Evolutionary conservation across 208 protist species (phyloP), one percentile per base, ranked within the genome.

Genomic region (Acanthamoeba lenticulata): DNA sequence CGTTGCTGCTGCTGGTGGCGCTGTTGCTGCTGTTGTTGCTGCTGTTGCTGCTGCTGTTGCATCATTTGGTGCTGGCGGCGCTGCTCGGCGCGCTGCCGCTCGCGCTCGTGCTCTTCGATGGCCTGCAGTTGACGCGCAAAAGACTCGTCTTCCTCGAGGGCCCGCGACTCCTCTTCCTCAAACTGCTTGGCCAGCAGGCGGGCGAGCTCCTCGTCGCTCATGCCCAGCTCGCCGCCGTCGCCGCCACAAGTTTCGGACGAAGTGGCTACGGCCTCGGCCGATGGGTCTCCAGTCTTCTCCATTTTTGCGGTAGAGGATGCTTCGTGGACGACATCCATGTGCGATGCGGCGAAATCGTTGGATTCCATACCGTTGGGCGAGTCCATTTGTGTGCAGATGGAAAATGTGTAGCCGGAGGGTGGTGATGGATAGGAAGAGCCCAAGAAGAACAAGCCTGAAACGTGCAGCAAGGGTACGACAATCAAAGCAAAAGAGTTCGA

Each of bases 181-280:
- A 74, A 74, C 65, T 74, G 65, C 34, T 74, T 34, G 34, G 65
- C 65, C 32, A 74, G 65, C 17, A 42, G 65, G 7, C 65, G 65
- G 32, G 65, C 65, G 11, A 74, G 65, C 65, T 74, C 65, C 65
- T 74, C 65, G 65, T 74, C 65, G 65, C 65, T 74, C 65, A 74
- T 74, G 32, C 19, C 65, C 32, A 74, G n/a, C 65, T 74, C 65
- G 65, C 17, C 17, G 9, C 45, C 45, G 15, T 15, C 45, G 15
- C 9, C 45, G 52, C 52, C 17, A 21, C 52, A n/a, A n/a, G n/a
- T 60, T 60, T 21, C 52, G 52, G 52, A 11, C 52, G 52, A 27
- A 21, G 52, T 60, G 15, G 11, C 52, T 60, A 27, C 52, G 52
- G 52, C 21, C 52, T 60, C 21, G 52, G 15, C 52, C 21, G 52